A percentile compares a stretch with the other conserved stretches of the same genome.
These are phyloP conservation scores for Calcarisporium arbuscula DNA, from an alignment of 2,329 filamentous ascomycete species.

Conservation along the genomic window DNA sequence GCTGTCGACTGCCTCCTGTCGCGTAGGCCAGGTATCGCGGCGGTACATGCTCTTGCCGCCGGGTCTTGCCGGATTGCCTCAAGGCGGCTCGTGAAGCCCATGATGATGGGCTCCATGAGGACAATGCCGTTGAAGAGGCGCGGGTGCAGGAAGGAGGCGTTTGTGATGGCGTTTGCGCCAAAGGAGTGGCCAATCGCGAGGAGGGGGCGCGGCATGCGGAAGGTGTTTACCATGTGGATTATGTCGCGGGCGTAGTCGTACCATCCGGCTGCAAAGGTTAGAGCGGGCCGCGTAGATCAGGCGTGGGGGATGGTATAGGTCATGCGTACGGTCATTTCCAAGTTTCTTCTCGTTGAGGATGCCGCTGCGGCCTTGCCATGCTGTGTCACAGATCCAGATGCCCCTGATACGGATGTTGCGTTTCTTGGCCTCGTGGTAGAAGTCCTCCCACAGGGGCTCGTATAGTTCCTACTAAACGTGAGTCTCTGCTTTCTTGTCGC, in stretches of 20 bases:
- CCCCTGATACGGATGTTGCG: slow-evolving; percentile 64
- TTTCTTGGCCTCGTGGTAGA: slow-evolving; percentile 51
- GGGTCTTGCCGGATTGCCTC: no score
- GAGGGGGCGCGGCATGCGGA: slow-evolving; percentile 73
- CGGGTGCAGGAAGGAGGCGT: slow-evolving; percentile 71
- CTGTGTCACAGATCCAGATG: slow-evolving; percentile 89
- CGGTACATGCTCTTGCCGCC: slow-evolving; percentile 62
- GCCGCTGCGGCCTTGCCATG: slow-evolving; percentile 75
- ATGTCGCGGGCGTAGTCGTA: slow-evolving; percentile 80
- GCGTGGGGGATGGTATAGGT: neutral
- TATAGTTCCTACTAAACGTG: slow-evolving; percentile 68
- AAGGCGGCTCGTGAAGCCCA: slow-evolving; percentile 37
- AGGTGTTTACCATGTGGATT: slow-evolving; percentile 76
- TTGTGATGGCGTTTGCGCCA: slow-evolving; percentile 67
- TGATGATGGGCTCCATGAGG: slow-evolving; percentile 80
- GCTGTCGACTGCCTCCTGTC: slow-evolving; percentile 56
- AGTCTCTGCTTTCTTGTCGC: no score
- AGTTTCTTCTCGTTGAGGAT: slow-evolving; percentile 68
- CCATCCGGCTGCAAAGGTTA: slow-evolving; percentile 60
- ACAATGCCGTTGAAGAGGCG: slow-evolving; percentile 70
- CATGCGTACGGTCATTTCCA: slow-evolving; percentile 71
- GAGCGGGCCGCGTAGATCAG: slow-evolving; percentile 7
- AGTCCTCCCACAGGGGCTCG: slow-evolving; percentile 84
- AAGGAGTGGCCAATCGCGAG: slow-evolving; percentile 87
- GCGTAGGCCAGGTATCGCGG: slow-evolving; percentile 77